These are phyloP conservation scores for Gracilaria domingensis DNA, from an alignment of 23 red algal genomes.

Conservation along the genomic window DNA sequence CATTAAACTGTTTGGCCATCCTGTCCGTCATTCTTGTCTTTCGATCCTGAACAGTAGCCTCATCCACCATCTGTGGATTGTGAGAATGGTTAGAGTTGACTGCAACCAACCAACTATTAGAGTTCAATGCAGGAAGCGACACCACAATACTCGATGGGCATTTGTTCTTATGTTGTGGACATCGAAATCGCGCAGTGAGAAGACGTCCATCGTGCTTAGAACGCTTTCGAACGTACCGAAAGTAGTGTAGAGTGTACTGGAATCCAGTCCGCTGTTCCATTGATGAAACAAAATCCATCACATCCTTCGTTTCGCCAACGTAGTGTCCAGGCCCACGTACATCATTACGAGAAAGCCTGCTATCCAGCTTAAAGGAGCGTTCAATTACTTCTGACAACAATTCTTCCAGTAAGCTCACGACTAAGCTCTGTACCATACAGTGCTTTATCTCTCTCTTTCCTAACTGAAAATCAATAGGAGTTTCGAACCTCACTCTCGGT, in stretches of 20 bases:
- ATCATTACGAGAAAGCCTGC: too few relatives aligned
- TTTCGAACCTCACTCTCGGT: too few relatives aligned
- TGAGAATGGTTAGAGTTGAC: background rate
- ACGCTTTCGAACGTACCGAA: background rate
- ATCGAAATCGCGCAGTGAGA: conserved; percentile 2
- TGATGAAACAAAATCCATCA: background rate
- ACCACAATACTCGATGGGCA: conserved; percentile 6
- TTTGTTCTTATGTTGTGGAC: background rate
- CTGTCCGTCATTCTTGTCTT: background rate
- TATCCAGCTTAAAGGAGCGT: too few relatives aligned
- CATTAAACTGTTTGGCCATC: background rate
- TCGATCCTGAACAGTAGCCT: background rate
- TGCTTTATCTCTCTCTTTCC: too few relatives aligned
- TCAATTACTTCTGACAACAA: too few relatives aligned
- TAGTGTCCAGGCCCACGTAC: too few relatives aligned
- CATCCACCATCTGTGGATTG: background rate
- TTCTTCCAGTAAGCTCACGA: too few relatives aligned
- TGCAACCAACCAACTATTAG: background rate
- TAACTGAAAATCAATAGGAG: too few relatives aligned
- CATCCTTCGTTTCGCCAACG: too few relatives aligned
- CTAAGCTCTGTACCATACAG: too few relatives aligned
- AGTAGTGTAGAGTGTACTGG: background rate
- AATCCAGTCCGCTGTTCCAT: background rate
- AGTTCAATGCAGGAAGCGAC: background rate
- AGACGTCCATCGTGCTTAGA: background rate